Evolutionary conservation across 164 flowering plant genomes (phyloP), one percentile per base, ranked within the genome.

Genomic region (Tetrastigma voinierianum): DNA sequence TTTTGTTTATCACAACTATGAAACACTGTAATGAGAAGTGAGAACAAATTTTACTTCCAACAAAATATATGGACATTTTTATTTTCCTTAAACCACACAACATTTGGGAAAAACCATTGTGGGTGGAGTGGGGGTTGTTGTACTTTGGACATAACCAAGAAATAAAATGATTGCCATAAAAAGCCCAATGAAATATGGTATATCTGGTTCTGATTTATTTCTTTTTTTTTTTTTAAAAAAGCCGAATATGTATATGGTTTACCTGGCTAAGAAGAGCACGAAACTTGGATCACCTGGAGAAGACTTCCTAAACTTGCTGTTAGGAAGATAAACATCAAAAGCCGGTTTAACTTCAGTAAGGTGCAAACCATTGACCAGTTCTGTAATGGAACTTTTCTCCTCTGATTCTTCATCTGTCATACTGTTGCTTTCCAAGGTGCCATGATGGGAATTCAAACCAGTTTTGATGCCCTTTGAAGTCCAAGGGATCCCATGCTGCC

Each of bases 321-420:
- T 90, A 21, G 98, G 97, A 51, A 83, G 82, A 74, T 83, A 91
- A 58, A 95, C 89, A 68, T 89, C 91, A 80, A 84, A 94, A 57
- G 68, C 61, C 11, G 75, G 90, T 61, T 67, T 74, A 21, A 73
- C 53, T 66, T 79, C 87, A 44, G 58, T 65, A 21, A 91, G 75
- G 32, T 76, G 79, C 75, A 87, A 40, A 49, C 73, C 65, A 20
- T 51, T 67, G n/a, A 88, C 68, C 60, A 69, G 51, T 24, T 71
- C 62, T 17, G 55, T 59, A 20, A 83, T 46, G 12, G 69, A 62
- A 64, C 14, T 18, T 52, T 15, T 54, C 1, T 69, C 77, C 51
- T 65, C 73, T 40, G 45, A 18, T 55, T 62, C 76, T 4, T 48
- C 18, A 3, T 71, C 66, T 44, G 57, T 20, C 21, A 16, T n/a